Conservation (phyloP, 257 asterid species). For the Jasminum sambac region DNA sequence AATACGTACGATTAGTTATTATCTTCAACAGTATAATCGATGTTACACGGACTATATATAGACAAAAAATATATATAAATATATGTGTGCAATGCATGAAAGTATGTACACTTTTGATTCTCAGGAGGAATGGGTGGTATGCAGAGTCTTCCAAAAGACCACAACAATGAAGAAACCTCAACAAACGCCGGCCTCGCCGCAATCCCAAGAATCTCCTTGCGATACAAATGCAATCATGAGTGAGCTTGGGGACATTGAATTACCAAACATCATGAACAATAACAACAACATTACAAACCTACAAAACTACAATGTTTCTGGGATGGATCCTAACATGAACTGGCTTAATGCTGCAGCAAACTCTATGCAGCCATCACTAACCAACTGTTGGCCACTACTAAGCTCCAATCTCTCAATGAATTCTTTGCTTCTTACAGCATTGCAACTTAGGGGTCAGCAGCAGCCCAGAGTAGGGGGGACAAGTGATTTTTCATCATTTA, state of each 20-base stretch:
- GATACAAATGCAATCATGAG: conserved; percentile 38
- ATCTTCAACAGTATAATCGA: too few relatives aligned
- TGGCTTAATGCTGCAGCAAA: conserved; percentile 33
- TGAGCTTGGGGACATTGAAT: conserved; percentile 58
- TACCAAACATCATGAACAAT: conserved; percentile 40
- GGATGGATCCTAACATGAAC: conserved; percentile 25
- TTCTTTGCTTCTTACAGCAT: conserved; percentile 65
- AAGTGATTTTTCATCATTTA: conserved; percentile 29
- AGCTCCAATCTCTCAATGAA: conserved; percentile 49
- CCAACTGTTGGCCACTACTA: conserved; percentile 59
- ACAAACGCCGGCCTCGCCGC: conserved; percentile 52
- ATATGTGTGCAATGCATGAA: not conserved
- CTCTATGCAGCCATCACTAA: conserved; percentile 36
- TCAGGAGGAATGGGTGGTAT: conserved; percentile 92
- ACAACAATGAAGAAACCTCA: conserved; percentile 51
- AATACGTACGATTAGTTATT: too few relatives aligned
- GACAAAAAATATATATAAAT: too few relatives aligned
- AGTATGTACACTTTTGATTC: not conserved
- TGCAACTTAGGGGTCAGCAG: conserved; percentile 52
- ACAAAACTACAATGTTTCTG: conserved; percentile 31
- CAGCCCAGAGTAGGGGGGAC: conserved; percentile 18
- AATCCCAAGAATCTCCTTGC: conserved; percentile 59
- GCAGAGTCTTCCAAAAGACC: conserved; percentile 78
- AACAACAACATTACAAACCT: conserved; percentile 23
- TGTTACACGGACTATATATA: too few relatives aligned